phyloP scores from a whole-genome alignment of 108 stramenopile genomes.

The Nitzschia putrida region DNA sequence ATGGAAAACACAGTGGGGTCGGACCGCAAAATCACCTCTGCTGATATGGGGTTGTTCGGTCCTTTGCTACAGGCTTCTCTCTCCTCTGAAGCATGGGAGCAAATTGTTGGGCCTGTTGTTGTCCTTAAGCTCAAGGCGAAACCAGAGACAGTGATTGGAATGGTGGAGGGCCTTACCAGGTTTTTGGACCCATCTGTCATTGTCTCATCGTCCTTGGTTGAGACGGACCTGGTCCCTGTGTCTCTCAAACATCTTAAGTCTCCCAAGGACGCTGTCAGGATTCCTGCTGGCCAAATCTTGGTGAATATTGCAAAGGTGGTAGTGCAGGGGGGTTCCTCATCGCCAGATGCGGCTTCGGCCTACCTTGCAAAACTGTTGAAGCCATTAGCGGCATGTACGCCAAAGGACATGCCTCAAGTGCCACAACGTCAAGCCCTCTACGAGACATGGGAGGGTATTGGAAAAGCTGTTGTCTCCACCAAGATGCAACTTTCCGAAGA shows the following conservation, averaged over 20 bases:
- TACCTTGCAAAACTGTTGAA: slow-evolving; percentile 5
- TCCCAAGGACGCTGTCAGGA: slow-evolving; percentile 33
- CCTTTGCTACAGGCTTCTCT: slow-evolving; percentile 8
- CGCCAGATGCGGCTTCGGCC: not conserved
- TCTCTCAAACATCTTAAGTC: slow-evolving; percentile 29
- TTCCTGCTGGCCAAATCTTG: slow-evolving; percentile 16
- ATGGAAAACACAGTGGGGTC: slow-evolving; percentile 23
- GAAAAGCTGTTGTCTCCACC: slow-evolving; percentile 3
- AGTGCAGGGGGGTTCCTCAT: not conserved
- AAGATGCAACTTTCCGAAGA: not conserved
- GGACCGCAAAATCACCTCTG: slow-evolving; percentile 14
- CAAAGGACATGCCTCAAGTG: slow-evolving; percentile 19
- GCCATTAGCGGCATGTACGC: slow-evolving; percentile 13
- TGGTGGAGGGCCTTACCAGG: slow-evolving; percentile 37
- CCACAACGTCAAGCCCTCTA: slow-evolving; percentile 34
- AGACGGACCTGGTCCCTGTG: slow-evolving; percentile 24
- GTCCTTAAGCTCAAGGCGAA: slow-evolving; percentile 49
- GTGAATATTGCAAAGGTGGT: slow-evolving; percentile 12
- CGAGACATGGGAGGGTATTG: slow-evolving; percentile 12
- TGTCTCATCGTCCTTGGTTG: slow-evolving; percentile 11
- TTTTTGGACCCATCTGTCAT: slow-evolving; percentile 7
- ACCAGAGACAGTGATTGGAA: slow-evolving; percentile 39
- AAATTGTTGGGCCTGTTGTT: slow-evolving; percentile 32
- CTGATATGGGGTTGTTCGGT: slow-evolving; percentile 29
- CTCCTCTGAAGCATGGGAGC: slow-evolving; percentile 21